Evolutionary conservation across 257 asterid genomes (phyloP).

Genomic region (Anisodus acutangulus): DNA sequence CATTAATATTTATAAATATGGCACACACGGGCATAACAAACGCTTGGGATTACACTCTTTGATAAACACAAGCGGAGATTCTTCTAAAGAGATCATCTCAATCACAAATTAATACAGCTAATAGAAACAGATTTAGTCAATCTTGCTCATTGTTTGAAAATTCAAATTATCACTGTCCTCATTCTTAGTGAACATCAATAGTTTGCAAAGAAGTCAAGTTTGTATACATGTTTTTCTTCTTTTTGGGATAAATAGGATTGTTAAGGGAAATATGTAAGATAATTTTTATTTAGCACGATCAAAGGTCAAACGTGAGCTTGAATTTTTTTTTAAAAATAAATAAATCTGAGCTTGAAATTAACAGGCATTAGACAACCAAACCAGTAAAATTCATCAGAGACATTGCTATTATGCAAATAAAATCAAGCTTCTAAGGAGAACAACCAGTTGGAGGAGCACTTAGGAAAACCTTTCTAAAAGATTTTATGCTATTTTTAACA

Average conservation of each 20-base stretch:
- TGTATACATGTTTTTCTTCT: neutral
- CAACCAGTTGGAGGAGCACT: too few relatives aligned
- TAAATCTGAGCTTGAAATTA: neutral
- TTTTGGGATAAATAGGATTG: neutral
- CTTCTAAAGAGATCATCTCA: neutral
- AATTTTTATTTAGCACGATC: neutral
- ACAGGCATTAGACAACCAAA: neutral
- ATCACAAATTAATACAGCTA: constrained; percentile 2
- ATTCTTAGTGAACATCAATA: constrained; percentile 17
- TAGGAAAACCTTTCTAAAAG: too few relatives aligned
- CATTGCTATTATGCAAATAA: neutral
- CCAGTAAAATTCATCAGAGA: neutral
- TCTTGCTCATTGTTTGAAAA: constrained; percentile 4
- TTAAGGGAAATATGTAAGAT: neutral
- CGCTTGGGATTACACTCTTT: neutral
- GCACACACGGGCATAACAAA: neutral
- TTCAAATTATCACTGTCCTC: neutral
- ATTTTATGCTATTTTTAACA: too few relatives aligned
- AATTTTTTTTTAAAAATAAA: too few relatives aligned
- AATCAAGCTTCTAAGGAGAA: too few relatives aligned
- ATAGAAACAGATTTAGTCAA: constrained; percentile 1
- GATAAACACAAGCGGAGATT: neutral
- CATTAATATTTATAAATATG: neutral
- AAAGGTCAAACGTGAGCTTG: neutral
- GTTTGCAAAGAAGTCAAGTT: neutral